Base-by-base conservation (phyloP, 169 alveolate genomes). In the Babesia ovis region DNA sequence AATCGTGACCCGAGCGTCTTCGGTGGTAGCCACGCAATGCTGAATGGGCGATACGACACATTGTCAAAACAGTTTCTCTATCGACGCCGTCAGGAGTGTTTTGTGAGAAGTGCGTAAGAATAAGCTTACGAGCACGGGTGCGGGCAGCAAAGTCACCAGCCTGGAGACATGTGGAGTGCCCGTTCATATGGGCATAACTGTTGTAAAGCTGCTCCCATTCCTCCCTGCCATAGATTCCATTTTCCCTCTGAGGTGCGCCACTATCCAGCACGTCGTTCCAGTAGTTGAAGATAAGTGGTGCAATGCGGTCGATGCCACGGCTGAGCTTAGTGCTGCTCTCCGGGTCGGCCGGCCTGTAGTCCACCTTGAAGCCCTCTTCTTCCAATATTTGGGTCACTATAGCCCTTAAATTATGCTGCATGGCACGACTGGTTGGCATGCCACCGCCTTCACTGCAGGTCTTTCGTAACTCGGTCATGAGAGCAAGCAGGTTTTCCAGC, bases 91-190 rank as follows among this genome's bases (percentile, higher is more conserved):
- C 74, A 4, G 74, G 74, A 14, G 25, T 20, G 37, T 45, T 64
- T 18, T 64, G 74, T 23, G 93, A 79, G 69, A 87, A 87, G 82
- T 87, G 93, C 29, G 93, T 87, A 59, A 87, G 85, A 18, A 87
- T 59, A 20, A 87, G 70, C 66, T 70, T 39, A n/a, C 50, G 48
- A 6, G 90, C 90, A 9, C 86, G 79, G n/a, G 61, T 58, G 22
- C 68, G 66, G 27, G 67, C 68, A 2, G 93, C 93, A 42, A 87
- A 87, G 32, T 48, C 73, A 42, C 90, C 93, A 9, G 93, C 93
- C 90, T 83, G 74, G 60, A 70, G 73, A 27, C 86, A 71, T 23
- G 91, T 84, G 39, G 93, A 87, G 45, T 87, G 93, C 39, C 93
- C 93, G 42, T 25, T 60, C 55, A 76, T 29, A 25, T 37, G 20